Base-by-base conservation (phyloP, 768 basidiomycete species). In the Lentinula sp. region DNA sequence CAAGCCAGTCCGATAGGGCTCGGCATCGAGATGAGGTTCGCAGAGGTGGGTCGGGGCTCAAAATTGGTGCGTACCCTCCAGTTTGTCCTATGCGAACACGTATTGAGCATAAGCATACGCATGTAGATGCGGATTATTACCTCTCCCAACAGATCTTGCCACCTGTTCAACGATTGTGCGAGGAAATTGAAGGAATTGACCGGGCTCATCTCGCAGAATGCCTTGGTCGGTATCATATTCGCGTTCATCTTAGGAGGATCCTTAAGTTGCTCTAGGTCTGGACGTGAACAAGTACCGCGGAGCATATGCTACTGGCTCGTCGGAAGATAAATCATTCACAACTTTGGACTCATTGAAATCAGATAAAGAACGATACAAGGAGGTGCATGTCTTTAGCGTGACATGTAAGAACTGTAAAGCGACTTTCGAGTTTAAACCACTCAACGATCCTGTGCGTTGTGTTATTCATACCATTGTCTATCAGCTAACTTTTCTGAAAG, bases 111-210 rank as follows among this genome's bases (percentile, higher is more conserved):
- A 42, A 28, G 28, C 28, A 42, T 57, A 52, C 39, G 57, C 43
- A 32, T 56, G 4, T 65, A 95, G 97, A 98, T 72, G 93, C 87
- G 70, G 92, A 97, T 64, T 84, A 91, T 71, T 99, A 98, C 71
- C 78, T 99, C 8, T 84, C 89, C 4, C 84, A 92, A 31, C 97
- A 99, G 74, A 84, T 99, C 35, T 76, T 99, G 3, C 97, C 97
- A 3, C 95, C 97, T 0, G 87, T 98, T 60, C 92, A 97, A 69
- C 88, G 97, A 65, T 75, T 99, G 53, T 99, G 97, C 70, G 97
- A 97, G 46, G 89, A 92, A 1, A 98, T 99, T 49, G 93, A 97
- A 66, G 96, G 95, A 6, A 98, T 95, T 0, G 96, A 98, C 67
- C 84, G 92, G 31, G 78, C 95, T 6, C 83, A 95, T 39, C 76